phyloP scores from a whole-genome alignment of 805 yeast genomes.

The Metschnikowia sp. region DNA sequence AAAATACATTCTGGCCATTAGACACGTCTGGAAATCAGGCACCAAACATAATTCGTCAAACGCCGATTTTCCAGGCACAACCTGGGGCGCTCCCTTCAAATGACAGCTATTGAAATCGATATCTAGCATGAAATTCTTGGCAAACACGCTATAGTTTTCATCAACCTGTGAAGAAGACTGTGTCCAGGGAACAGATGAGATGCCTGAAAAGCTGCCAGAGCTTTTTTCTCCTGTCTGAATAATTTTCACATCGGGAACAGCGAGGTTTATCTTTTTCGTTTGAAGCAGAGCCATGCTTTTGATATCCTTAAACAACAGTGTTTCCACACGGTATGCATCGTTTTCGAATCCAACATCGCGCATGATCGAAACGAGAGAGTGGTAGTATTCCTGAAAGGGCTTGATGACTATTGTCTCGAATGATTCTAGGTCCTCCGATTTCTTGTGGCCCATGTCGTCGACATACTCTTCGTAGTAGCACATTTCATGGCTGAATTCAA shows the following conservation, averaged over 20 bases:
- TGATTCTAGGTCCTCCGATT: slow-evolving; percentile 19
- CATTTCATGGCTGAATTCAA: slow-evolving; percentile 40
- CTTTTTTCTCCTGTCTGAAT: slow-evolving; percentile 12
- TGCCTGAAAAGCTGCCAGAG: slow-evolving; percentile 21
- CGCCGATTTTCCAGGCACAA: slow-evolving; percentile 8
- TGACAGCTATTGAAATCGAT: slow-evolving; percentile 29
- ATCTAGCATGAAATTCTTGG: slow-evolving; percentile 28
- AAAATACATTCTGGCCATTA: slow-evolving; percentile 34
- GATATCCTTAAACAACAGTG: slow-evolving; percentile 34
- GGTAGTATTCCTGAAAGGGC: slow-evolving; percentile 28
- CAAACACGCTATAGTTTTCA: slow-evolving; percentile 19
- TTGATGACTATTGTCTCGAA: slow-evolving; percentile 34
- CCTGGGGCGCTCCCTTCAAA: slow-evolving; percentile 24
- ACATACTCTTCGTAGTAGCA: slow-evolving; percentile 34
- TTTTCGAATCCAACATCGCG: slow-evolving; percentile 30
- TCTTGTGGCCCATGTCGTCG: slow-evolving; percentile 22
- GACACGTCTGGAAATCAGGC: slow-evolving; percentile 39
- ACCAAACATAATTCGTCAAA: slow-evolving; percentile 34
- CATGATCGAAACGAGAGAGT: slow-evolving; percentile 27
- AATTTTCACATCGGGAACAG: slow-evolving; percentile 20
- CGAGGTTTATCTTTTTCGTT: slow-evolving; percentile 33
- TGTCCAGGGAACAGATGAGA: slow-evolving; percentile 31
- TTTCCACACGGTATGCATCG: slow-evolving; percentile 32
- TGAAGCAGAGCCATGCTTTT: slow-evolving; percentile 32
- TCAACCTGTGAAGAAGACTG: slow-evolving; percentile 8